Conservation (phyloP, 805 yeast genomes). For the Kazachstania kunashirensis region DNA sequence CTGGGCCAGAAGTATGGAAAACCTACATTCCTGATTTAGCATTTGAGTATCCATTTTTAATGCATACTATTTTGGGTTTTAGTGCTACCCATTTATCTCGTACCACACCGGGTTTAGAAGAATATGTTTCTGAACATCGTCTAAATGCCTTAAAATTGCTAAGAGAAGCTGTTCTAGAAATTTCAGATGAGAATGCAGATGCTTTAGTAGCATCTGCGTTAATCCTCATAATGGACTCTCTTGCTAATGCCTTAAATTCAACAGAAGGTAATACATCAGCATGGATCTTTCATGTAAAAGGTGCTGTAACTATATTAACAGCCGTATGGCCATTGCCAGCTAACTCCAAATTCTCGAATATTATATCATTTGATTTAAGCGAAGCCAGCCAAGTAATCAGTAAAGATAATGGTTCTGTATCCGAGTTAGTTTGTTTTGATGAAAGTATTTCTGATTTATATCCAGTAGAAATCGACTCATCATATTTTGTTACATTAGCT, state of each 20-base stretch:
- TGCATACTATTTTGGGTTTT: constrained; percentile 87
- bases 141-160: constrained; percentile 76
- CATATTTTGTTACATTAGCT: constrained; percentile 79
- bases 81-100: constrained; percentile 86
- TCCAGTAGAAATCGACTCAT: constrained; percentile 76
- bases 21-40: constrained; percentile 82
- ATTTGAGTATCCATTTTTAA: constrained; percentile 75
- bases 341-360: constrained; percentile 52
- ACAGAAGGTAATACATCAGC: constrained; percentile 47
- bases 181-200: constrained; percentile 78
- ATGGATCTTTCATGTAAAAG: constrained; percentile 95
- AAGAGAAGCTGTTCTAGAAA: constrained; percentile 77
- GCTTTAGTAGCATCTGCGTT: constrained; percentile 89
- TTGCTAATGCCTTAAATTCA: constrained; percentile 75
- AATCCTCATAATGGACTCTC: constrained; percentile 81
- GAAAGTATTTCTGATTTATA: constrained; percentile 74
- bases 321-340: constrained; percentile 91
- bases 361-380: constrained; percentile 79
- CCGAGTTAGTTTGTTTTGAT: constrained; percentile 74
- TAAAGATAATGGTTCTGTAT: constrained; percentile 32
- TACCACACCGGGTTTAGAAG: constrained; percentile 64
- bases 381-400: constrained; percentile 64
- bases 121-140: constrained; percentile 75
- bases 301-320: constrained; percentile 89
- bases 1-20: constrained; percentile 73